These are phyloP conservation scores for Infundibulicybe gibba DNA, from an alignment of 768 basidiomycete genomes.

Conservation along the genomic window DNA sequence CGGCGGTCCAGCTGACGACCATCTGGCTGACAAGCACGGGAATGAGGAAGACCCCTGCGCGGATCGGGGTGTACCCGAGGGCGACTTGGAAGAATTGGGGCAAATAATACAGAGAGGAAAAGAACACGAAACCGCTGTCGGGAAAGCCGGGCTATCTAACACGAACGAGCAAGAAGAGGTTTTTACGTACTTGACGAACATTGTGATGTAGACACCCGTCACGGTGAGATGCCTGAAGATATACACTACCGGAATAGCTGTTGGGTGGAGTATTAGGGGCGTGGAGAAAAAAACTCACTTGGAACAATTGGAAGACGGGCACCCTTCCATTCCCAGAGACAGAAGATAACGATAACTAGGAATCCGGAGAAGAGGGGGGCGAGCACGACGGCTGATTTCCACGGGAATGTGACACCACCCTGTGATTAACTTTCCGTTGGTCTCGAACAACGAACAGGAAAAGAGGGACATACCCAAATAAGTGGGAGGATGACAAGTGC, in stretches of 20 bases:
- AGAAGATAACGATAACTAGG: conserved; percentile 51
- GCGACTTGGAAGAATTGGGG: conserved; percentile 78
- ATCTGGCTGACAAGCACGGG: conserved; percentile 68
- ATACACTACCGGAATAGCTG: conserved; percentile 42
- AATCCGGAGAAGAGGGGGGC: conserved; percentile 55
- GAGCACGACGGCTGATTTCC: conserved; percentile 65
- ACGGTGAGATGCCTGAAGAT: conserved; percentile 70
- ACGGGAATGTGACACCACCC: conserved; percentile 73
- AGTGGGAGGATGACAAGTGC: conserved; percentile 65
- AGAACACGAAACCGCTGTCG: conserved; percentile 55
- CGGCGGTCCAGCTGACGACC: conserved; percentile 48
- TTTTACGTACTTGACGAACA: conserved; percentile 57
- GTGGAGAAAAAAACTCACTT: conserved; percentile 32
- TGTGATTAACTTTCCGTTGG: conserved; percentile 13
- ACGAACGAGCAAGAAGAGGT: neutral
- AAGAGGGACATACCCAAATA: conserved; percentile 52
- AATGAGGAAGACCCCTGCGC: conserved; percentile 55
- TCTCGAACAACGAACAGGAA: neutral
- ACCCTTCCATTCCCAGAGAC: conserved; percentile 71
- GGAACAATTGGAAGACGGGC: conserved; percentile 72
- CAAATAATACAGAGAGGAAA: conserved; percentile 65
- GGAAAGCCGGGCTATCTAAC: neutral
- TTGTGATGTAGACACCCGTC: conserved; percentile 61
- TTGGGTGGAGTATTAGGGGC: neutral
- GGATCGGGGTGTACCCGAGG: conserved; percentile 61